Evolutionary conservation across 2,329 filamentous ascomycete species (phyloP).

Genomic region (Colletotrichum simmondsii): DNA sequence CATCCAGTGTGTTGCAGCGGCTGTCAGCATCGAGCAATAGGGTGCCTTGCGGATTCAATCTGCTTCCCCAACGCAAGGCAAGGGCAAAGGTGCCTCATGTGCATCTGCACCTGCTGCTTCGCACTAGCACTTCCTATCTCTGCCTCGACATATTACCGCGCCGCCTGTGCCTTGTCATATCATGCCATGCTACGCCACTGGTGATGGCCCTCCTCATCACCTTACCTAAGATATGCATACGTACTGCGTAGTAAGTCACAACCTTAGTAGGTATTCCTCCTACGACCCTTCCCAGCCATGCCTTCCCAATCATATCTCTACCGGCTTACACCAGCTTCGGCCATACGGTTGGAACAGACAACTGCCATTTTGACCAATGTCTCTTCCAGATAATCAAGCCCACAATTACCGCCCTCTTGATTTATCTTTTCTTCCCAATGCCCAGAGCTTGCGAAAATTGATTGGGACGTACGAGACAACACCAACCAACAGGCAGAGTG

Average conservation of each 20-base stretch:
- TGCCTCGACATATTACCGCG: not conserved
- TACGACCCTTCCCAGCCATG: not conserved
- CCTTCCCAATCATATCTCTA: slow-evolving; percentile 6
- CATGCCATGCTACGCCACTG: not conserved
- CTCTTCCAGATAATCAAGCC: not conserved
- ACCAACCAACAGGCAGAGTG: not conserved
- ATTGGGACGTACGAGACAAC: not conserved
- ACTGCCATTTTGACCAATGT: not conserved
- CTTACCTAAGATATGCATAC: no score
- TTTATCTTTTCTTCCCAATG: not conserved
- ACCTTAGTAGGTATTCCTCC: no score
- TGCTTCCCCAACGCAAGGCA: not conserved
- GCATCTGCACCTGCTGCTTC: not conserved
- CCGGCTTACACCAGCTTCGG: not conserved
- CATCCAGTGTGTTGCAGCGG: not conserved
- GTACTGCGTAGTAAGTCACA: no score
- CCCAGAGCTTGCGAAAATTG: not conserved
- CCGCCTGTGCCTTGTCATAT: not conserved
- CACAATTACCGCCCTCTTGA: not conserved
- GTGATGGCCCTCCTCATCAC: not conserved
- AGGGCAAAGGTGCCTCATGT: not conserved
- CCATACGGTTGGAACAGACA: not conserved
- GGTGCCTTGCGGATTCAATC: not conserved
- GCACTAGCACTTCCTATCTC: not conserved
- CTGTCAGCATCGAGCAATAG: not conserved